Base-by-base conservation (phyloP, 257 asterid species). In the Handroanthus guayacan region DNA sequence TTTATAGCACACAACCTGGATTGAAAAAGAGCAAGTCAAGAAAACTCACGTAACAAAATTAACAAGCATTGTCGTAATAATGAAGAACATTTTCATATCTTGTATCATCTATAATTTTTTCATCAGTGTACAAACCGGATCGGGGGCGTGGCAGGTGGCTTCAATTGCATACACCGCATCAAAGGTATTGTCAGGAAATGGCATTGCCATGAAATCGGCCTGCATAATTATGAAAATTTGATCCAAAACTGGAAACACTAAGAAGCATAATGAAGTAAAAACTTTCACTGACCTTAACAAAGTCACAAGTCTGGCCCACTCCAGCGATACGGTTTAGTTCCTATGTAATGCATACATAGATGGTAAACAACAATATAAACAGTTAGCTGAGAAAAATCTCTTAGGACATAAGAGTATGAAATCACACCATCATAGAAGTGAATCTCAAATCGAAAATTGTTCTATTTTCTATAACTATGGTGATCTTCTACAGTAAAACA, bases 91-190 rank as follows among this genome's bases (percentile, higher is more conserved):
- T 55, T 36, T 16, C 51, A 39, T 34, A 34, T 18, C n/a, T n/a
- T 25, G 31, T 25, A 1, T 25, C 31, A 25, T 25, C 31, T 25
- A 25, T 25, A 25, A 25, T 25, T 25, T 47, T 37, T 44, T 31
- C 16, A n/a, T 41, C 45, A 65, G 36, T 69, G 72, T 64, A 67
- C 96, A 31, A 82, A 95, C 99, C 44, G 92, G 88, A 76, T 93
- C 99, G 1, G 99, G 99, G 62, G 99, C 99, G 67, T 95, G 99
- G 78, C 99, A 95, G 54, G 99, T 95, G 67, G 99, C 98, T 86
- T 93, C 99, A 80, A 95, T 93, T 44, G 98, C 99, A 73, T 95
- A 95, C 43, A 91, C 94, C 67, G 99, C 98, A 83, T 95, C 99
- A 47, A 86, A 95, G 77, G 83, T 87, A 56, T 89, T 87, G 80